Evolutionary conservation across 768 basidiomycete genomes (phyloP).

Genomic region (Coprinopsis cinerea): DNA sequence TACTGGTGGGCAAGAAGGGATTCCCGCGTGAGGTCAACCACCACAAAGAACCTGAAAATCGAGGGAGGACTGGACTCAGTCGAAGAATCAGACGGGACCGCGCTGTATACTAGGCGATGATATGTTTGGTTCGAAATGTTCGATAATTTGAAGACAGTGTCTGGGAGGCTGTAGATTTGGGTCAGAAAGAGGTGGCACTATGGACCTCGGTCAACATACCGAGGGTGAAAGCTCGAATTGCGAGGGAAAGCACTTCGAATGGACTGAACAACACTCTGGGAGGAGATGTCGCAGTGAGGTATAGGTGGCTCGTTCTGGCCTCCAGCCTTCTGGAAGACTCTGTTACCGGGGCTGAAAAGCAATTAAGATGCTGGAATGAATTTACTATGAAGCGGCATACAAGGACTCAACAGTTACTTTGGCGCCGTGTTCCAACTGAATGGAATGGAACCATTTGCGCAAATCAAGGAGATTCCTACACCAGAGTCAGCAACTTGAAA

Average conservation of each 20-base stretch:
- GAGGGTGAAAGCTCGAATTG: no score
- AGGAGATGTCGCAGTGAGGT: no score
- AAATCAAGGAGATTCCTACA: no score
- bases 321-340: neutral
- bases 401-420: neutral
- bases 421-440: no score
- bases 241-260: no score
- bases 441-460: no score
- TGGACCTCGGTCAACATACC: no score
- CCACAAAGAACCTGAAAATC: neutral
- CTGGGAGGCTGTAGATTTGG: neutral
- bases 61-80: neutral
- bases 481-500: no score
- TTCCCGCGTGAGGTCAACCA: neutral
- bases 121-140: neutral
- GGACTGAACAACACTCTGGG: no score
- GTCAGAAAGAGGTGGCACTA: no score
- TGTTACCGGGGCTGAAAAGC: neutral
- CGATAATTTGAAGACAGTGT: conserved; percentile 33
- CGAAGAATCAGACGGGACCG: neutral
- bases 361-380: neutral
- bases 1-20: neutral
- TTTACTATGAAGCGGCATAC: neutral
- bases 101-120: neutral
- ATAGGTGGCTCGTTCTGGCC: no score